Percentiles rank a stretch among this genome's conserved stretches.
Conservation (phyloP, 768 basidiomycete species). For the Inosperma sp. region DNA sequence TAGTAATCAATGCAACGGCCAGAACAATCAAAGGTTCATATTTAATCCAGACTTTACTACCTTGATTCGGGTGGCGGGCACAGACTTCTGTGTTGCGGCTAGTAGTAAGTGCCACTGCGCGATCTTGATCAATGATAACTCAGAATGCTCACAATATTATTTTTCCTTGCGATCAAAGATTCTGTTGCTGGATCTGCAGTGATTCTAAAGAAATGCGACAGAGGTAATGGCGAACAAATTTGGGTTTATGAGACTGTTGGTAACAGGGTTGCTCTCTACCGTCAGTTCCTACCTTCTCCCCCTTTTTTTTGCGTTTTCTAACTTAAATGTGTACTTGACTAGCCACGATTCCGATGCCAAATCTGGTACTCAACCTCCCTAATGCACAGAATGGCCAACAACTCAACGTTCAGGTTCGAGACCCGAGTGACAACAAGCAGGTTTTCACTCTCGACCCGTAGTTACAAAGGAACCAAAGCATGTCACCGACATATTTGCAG, state of each 20-base stretch:
- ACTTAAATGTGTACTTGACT: background rate
- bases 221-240: background rate
- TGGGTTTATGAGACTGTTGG: conserved; percentile 5
- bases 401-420: conserved; percentile 1
- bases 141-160: background rate
- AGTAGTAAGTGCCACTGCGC: background rate
- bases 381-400: conserved; percentile 4
- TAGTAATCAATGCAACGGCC: conserved; percentile 4
- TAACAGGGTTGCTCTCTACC: background rate
- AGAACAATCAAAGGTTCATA: conserved; percentile 3
- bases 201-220: background rate
- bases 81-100: background rate
- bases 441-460: conserved; percentile 5
- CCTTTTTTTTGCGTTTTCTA: background rate
- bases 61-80: conserved; percentile 4
- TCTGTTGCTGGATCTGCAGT: background rate
- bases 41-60: conserved; percentile 3
- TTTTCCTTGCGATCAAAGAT: background rate
- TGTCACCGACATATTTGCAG: too few relatives aligned
- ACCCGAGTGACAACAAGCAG: background rate
- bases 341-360: background rate
- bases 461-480: too few relatives aligned
- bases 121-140: background rate
- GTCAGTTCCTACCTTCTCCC: background rate
- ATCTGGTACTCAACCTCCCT: conserved; percentile 2